Evolutionary conservation across 2,329 filamentous ascomycete genomes (phyloP).

Genomic region (Stemphylium beticola): DNA sequence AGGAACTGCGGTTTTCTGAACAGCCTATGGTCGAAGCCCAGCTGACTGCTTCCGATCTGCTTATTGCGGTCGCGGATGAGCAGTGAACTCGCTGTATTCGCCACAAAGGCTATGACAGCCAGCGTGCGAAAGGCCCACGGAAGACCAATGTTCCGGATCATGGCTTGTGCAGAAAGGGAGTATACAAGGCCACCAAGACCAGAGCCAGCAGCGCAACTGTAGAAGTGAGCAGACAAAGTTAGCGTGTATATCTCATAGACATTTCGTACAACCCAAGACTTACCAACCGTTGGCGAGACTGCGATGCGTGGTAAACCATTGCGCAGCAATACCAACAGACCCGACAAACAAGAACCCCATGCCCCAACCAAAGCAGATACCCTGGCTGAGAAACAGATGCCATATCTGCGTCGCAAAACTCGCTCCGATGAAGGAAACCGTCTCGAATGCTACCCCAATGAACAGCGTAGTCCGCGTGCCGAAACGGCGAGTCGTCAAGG

Average conservation of each 20-base stretch:
- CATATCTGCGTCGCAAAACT: conserved; percentile 73
- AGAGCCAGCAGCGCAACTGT: conserved; percentile 65
- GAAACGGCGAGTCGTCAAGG: conserved; percentile 63
- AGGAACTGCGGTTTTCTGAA: conserved; percentile 68
- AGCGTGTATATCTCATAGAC: too few relatives aligned
- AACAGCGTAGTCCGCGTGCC: conserved; percentile 70
- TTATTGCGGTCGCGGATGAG: conserved; percentile 75
- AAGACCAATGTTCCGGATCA: conserved; percentile 69
- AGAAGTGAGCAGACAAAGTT: too few relatives aligned
- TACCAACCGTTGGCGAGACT: conserved; percentile 71
- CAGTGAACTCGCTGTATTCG: conserved; percentile 68
- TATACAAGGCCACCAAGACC: conserved; percentile 78
- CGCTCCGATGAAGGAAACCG: conserved; percentile 70
- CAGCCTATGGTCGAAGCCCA: conserved; percentile 67
- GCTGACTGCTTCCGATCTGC: conserved; percentile 66
- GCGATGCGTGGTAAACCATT: conserved; percentile 74
- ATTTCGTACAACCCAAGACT: too few relatives aligned
- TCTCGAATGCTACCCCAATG: conserved; percentile 69
- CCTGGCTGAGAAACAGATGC: conserved; percentile 78
- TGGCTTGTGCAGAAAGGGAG: conserved; percentile 69
- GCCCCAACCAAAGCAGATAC: conserved; percentile 76
- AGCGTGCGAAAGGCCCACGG: conserved; percentile 71
- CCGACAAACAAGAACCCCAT: conserved; percentile 79
- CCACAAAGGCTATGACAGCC: conserved; percentile 67
- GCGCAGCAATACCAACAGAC: conserved; percentile 69